Evolutionary conservation across 352 stramenopile genomes (phyloP), one percentile per base, ranked within the genome.

Genomic region (Phytophthora rubi): DNA sequence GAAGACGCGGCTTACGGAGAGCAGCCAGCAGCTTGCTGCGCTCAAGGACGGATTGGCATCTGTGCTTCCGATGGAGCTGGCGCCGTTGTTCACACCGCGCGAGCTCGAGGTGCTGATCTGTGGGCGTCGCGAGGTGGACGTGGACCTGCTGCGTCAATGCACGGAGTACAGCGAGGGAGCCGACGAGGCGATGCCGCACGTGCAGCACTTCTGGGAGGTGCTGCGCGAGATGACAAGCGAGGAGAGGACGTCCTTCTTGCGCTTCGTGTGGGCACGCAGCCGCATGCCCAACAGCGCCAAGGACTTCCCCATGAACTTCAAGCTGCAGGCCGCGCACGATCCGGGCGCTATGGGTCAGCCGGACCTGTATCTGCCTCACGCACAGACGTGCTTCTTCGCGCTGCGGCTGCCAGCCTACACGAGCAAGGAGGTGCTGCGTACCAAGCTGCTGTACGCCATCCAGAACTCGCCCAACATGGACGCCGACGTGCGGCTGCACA

Each of bases 331-430:
- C 16, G 87, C 89, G 6, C 88, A 95, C 66, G 89, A 95, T 66
- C 84, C 87, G 3, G 88, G 89, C n/a, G 79, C 86, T 30, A 80
- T 84, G 37, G 76, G 79, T 16, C 76, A 94, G 9, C 88, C 90
- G 1, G 92, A 98, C 66, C 78, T 92, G 60, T 98, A 98, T 67
- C 77, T 99, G 44, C 98, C 98, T 45, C 97, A 98, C 71, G 97
- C 98, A n/a, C 98, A 98, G 68, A 99, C 98, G 8, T 99, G 98
- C 75, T 99, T 99, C 85, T 99, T 99, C 75, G 97, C 94, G 15
- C 79, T 99, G 55, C 94, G 92, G 0, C 79, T 99, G 28, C 98
- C 98, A 21, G 77, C 89, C 55, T 99, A 99, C 77, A 96, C 91
- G 51, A 94, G 79, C 32, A 92, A 97, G 68, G 90, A 97, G 48